phyloP scores from a whole-genome alignment of 176 grass and related monocot species.

The Phyllostachys edulis region DNA sequence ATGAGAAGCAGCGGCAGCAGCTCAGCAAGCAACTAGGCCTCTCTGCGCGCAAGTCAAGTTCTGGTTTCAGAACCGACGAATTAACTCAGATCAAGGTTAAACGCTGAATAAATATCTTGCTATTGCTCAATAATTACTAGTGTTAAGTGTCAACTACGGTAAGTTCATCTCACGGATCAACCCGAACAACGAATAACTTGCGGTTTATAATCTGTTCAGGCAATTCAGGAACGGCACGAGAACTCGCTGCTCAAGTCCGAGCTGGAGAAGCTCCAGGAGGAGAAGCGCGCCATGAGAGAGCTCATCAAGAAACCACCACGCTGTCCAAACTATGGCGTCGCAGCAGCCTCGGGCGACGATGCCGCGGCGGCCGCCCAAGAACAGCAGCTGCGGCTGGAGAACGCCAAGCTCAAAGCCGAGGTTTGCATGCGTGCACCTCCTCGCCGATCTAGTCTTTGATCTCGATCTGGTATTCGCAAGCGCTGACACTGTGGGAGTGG shows the following conservation, averaged over 20 bases:
- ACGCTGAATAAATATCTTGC: not conserved
- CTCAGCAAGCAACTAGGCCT: constrained; percentile 72
- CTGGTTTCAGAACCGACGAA: constrained; percentile 94
- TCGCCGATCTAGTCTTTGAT: not conserved
- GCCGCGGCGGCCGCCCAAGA: constrained; percentile 33
- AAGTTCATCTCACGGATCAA: not conserved
- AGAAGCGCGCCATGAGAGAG: constrained; percentile 66
- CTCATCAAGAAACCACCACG: constrained; percentile 38
- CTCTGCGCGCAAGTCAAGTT: constrained; percentile 82
- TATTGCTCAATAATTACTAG: not conserved
- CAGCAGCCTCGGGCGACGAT: constrained; percentile 37
- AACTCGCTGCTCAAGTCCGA: constrained; percentile 78
- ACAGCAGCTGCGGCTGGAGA: constrained; percentile 61
- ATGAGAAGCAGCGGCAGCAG: constrained; percentile 75
- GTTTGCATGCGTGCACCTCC: constrained; percentile 12
- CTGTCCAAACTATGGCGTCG: constrained; percentile 55
- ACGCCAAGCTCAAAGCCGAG: constrained; percentile 69
- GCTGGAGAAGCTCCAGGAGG: constrained; percentile 72
- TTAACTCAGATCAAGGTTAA: constrained; percentile 81
- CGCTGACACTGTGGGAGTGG: not conserved
- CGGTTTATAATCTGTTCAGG: constrained; percentile 30
- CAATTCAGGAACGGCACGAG: constrained; percentile 82
- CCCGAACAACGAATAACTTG: not conserved
- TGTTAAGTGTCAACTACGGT: not conserved
- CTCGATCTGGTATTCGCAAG: not conserved